Evolutionary conservation across 495 filamentous ascomycete genomes (phyloP).

Genomic region (Neohortaea acidophila): DNA sequence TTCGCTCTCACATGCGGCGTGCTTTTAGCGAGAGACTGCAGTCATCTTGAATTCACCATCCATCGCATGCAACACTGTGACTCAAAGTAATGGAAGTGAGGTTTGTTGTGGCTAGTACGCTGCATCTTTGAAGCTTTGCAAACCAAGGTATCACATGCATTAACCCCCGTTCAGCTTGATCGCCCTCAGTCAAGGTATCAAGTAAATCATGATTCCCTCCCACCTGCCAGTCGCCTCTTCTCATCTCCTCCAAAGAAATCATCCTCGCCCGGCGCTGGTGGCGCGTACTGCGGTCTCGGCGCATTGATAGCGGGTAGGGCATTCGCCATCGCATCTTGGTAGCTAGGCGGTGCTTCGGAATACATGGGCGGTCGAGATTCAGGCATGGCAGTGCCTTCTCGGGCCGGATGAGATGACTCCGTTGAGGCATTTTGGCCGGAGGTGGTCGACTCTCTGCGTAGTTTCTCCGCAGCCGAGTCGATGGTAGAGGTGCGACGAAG

Average conservation of each 20-base stretch:
- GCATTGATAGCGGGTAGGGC: conserved; percentile 50
- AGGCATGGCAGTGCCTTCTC: not conserved
- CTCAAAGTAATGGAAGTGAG: too few species aligned
- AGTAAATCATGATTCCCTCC: conserved; percentile 3
- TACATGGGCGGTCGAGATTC: conserved; percentile 15
- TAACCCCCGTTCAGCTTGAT: not conserved
- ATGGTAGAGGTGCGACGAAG: conserved; percentile 19
- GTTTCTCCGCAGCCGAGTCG: conserved; percentile 13
- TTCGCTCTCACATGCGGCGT: too few species aligned
- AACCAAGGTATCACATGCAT: not conserved
- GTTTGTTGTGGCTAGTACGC: too few species aligned
- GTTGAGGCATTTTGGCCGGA: conserved; percentile 6
- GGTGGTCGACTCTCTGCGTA: conserved; percentile 8
- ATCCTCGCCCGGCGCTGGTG: conserved; percentile 30
- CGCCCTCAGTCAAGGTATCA: too few species aligned
- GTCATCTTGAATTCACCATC: too few species aligned
- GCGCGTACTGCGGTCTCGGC: conserved; percentile 48
- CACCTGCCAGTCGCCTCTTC: conserved; percentile 13
- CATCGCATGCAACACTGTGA: too few species aligned
- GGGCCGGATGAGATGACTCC: conserved; percentile 3
- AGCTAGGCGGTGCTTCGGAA: conserved; percentile 31
- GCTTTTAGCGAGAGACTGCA: too few species aligned
- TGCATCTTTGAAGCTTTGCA: too few species aligned
- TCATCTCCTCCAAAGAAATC: conserved; percentile 10
- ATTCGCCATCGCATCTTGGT: conserved; percentile 68